Evolutionary conservation across 441 rosid genomes (phyloP).

Genomic region (Gossypium gossypioides): DNA sequence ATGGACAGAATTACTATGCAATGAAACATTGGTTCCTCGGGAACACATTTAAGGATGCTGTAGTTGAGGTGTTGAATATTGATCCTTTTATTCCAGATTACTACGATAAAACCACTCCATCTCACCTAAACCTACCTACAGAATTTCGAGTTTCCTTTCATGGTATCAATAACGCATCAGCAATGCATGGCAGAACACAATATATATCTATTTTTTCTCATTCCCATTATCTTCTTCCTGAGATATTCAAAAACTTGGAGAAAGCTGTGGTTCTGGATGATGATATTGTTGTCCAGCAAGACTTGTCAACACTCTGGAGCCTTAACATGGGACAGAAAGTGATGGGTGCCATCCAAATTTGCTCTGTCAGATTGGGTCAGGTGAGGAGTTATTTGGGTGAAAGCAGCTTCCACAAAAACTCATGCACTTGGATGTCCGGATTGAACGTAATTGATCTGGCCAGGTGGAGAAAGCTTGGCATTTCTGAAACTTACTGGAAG

Average conservation of each 20-base stretch:
- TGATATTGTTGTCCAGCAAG: conserved; percentile 66
- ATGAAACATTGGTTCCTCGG: conserved; percentile 75
- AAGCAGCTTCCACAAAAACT: conserved; percentile 31
- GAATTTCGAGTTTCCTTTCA: conserved; percentile 70
- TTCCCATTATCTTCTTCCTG: conserved; percentile 73
- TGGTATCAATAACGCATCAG: conserved; percentile 26
- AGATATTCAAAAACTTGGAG: conserved; percentile 51
- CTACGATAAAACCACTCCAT: conserved; percentile 32
- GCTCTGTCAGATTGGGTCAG: conserved; percentile 63
- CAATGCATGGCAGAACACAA: conserved; percentile 41
- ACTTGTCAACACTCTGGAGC: conserved; percentile 53
- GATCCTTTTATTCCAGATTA: conserved; percentile 41
- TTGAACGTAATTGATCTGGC: conserved; percentile 71
- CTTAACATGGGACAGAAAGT: conserved; percentile 75
- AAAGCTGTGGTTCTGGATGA: conserved; percentile 65
- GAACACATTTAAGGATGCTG: conserved; percentile 51
- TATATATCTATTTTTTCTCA: conserved; percentile 68
- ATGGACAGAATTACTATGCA: conserved; percentile 67
- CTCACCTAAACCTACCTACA: conserved; percentile 48
- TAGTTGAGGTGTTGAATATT: conserved; percentile 60
- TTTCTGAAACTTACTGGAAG: conserved; percentile 57
- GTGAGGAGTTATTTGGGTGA: conserved; percentile 41
- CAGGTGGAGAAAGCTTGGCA: conserved; percentile 70
- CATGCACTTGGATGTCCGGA: conserved; percentile 95
- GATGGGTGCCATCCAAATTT: conserved; percentile 63